These are phyloP conservation scores for Pseudogymnoascus sp. DNA, from an alignment of 2,329 filamentous ascomycete species.

Conservation along the genomic window DNA sequence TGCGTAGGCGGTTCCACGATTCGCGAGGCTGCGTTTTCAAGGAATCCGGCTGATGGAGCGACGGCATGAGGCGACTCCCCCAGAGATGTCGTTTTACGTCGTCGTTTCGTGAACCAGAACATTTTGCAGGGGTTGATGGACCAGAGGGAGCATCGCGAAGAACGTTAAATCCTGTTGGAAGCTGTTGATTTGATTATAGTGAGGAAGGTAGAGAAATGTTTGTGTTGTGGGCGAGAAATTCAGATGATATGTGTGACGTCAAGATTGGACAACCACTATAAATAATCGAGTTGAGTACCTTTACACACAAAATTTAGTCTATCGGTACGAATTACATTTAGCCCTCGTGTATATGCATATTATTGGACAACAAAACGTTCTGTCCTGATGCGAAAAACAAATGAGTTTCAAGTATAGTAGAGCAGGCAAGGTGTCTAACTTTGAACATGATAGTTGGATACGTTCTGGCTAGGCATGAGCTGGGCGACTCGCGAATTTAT, in stretches of 20 bases:
- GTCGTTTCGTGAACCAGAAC: background rate
- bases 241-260: background rate
- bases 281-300: background rate
- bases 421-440: too few species aligned
- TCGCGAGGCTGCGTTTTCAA: constrained; percentile 8
- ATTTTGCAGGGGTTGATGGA: background rate
- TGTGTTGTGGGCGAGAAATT: background rate
- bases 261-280: background rate
- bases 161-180: too few species aligned
- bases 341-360: background rate
- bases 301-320: background rate
- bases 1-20: background rate
- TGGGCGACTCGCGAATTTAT: too few species aligned
- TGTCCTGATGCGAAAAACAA: too few species aligned
- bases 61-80: background rate
- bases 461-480: too few species aligned
- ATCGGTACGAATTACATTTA: background rate
- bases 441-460: too few species aligned
- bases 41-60: background rate
- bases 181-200: background rate
- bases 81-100: background rate
- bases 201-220: background rate
- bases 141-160: background rate
- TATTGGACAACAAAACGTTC: background rate
- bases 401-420: too few species aligned